Base-by-base conservation (phyloP, 2,329 filamentous ascomycete genomes). In the Xylariaceae sp. region DNA sequence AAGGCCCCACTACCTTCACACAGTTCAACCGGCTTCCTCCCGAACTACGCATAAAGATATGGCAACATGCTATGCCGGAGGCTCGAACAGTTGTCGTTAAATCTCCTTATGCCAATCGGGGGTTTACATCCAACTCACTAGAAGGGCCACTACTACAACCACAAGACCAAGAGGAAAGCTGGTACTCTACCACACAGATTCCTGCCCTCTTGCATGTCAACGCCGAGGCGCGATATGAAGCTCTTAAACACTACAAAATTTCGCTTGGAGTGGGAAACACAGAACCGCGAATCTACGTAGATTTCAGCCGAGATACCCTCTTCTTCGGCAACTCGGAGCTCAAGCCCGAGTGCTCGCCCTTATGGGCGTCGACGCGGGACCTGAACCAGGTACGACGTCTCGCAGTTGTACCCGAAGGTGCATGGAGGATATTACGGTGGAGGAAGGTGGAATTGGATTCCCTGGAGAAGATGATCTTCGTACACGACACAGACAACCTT, bases 201-300 rank as follows among this genome's bases (percentile, higher is more conserved):
- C 70, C 70, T 16, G 62, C 67, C 40, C 67, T 71, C 7, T 54
- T 72, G 53, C 70, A 72, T 43, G 70, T 70, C 51, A 71, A 67
- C 51, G 57, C 64, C 20, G 70, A 72, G 56, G 67, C 70, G 20
- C 67, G 70, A 16, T 53, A 71, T 29, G 70, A 72, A 53, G 69
- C 70, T 12, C 59, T 71, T 19, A 71, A 65, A 44, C 66, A 66
- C 43, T 72, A 72, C 54, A 59, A 58, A 5, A 57, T 71, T 9
- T 64, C 70, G 1, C 56, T 72, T 7, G 67, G 65, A 16, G 65
- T 66, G 14, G 67, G 64, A 18, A 48, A 48, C 7, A 44, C 50
- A 20, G 56, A 63, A 48, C 65, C 70, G 20, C 57, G 64, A 44
- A 64, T 72, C 10, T 72, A 71, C 44, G 50, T 72, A 41, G 70